Evolutionary conservation across 2,329 filamentous ascomycete genomes (phyloP).

Genomic region (Monosporascus sp.): DNA sequence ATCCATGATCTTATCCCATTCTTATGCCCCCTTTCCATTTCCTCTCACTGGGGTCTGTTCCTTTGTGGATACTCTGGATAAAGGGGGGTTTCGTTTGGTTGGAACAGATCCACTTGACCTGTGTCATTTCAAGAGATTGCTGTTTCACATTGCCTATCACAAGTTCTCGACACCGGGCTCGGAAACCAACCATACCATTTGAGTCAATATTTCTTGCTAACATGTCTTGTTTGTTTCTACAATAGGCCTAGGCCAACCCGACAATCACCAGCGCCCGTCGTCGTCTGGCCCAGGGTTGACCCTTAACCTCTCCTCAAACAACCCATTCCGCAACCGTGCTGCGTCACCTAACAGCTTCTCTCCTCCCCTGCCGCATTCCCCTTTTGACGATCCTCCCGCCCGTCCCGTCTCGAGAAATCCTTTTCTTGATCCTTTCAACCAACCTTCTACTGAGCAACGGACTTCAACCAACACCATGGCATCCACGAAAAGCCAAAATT

Average conservation of each 20-base stretch:
- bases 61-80: neutral
- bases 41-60: neutral
- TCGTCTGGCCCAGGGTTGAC: slow-evolving; percentile 43
- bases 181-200: slow-evolving; percentile 4
- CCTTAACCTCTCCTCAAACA: slow-evolving; percentile 73
- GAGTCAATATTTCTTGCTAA: slow-evolving; percentile 12
- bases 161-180: neutral
- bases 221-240: slow-evolving; percentile 20
- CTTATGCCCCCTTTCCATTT: neutral
- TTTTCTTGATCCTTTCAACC: slow-evolving; percentile 56
- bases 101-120: slow-evolving; percentile 32
- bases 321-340: slow-evolving; percentile 72
- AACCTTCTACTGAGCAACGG: slow-evolving; percentile 23
- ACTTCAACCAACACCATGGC: slow-evolving; percentile 47
- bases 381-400: slow-evolving; percentile 53
- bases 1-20: neutral
- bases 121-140: slow-evolving; percentile 41
- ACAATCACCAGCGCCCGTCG: slow-evolving; percentile 20
- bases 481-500: slow-evolving; percentile 40
- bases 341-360: slow-evolving; percentile 48
- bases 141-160: slow-evolving; percentile 41
- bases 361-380: slow-evolving; percentile 43
- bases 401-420: slow-evolving; percentile 69
- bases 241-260: slow-evolving; percentile 31
- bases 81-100: slow-evolving; percentile 2